Percentiles rank a stretch among this genome's conserved stretches.
Evolutionary conservation across 805 yeast genomes (phyloP).

Genomic region (Wickerhamomyces subpelliculosus): DNA sequence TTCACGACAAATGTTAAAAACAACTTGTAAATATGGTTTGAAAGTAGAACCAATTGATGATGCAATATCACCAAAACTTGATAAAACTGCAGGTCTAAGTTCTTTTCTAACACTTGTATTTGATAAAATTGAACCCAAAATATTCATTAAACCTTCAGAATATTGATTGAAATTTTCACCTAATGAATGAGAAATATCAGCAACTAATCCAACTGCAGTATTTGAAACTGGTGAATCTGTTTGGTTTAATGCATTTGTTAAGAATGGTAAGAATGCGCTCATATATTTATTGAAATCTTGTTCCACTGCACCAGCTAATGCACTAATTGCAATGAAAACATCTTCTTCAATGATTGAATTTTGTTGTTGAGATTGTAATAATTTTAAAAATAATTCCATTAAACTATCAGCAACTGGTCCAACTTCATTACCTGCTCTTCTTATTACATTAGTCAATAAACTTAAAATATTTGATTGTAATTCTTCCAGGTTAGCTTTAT

Average conservation of each 20-base stretch:
- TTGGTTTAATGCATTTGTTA: conserved; percentile 72
- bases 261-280: conserved; percentile 76
- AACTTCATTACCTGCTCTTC: conserved; percentile 70
- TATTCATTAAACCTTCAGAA: conserved; percentile 75
- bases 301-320: conserved; percentile 79
- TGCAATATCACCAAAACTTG: conserved; percentile 95
- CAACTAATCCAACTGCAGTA: conserved; percentile 91
- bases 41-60: conserved; percentile 77
- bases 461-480: conserved; percentile 58
- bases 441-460: conserved; percentile 20
- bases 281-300: conserved; percentile 66
- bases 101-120: conserved; percentile 67
- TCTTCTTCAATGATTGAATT: conserved; percentile 88
- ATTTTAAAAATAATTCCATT: conserved; percentile 74
- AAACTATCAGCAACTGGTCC: conserved; percentile 67
- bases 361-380: conserved; percentile 51
- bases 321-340: conserved; percentile 83
- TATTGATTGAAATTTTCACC: conserved; percentile 69
- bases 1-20: conserved; percentile 67
- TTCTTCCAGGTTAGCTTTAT: conserved; percentile 74
- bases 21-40: conserved; percentile 68
- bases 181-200: conserved; percentile 87
- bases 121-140: conserved; percentile 67
- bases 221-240: conserved; percentile 77
- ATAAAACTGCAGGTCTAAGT: conserved; percentile 77